These are phyloP conservation scores for Atkinsonella hypoxylon DNA, from an alignment of 2,329 filamentous ascomycete species.

Conservation along the genomic window DNA sequence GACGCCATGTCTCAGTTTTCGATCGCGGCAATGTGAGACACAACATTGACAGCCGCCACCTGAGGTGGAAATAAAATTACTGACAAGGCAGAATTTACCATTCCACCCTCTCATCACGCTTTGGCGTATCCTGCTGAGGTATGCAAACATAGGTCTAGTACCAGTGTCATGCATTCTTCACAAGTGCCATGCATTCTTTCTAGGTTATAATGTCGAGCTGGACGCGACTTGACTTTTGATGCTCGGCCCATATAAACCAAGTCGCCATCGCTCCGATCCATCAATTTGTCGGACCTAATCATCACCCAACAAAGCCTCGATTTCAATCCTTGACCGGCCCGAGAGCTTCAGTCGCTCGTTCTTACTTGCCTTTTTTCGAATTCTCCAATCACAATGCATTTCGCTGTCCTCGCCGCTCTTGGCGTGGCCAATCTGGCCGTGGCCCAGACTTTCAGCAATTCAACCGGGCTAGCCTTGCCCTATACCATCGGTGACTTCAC, in stretches of 20 bases:
- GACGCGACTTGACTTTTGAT: conserved; percentile 2
- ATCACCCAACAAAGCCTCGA: conserved; percentile 18
- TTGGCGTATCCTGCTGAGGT: not conserved
- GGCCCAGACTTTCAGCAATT: conserved; percentile 11
- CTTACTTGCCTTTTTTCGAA: conserved; percentile 13
- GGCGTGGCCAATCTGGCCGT: conserved; percentile 19
- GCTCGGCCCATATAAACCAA: conserved; percentile 17
- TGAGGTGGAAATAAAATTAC: conserved; percentile 2
- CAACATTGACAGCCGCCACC: not conserved
- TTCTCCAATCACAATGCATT: conserved; percentile 19
- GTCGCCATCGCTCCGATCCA: conserved; percentile 9
- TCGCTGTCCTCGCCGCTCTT: conserved; percentile 16
- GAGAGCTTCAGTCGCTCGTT: conserved; percentile 14
- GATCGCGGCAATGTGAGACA: not conserved
- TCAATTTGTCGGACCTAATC: conserved; percentile 8
- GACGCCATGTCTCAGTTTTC: not conserved
- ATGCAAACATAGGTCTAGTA: not conserved
- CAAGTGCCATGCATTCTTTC: not conserved
- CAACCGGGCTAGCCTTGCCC: conserved; percentile 11
- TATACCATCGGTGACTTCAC: conserved; percentile 10
- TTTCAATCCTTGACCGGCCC: conserved; percentile 16
- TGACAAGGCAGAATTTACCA: not conserved
- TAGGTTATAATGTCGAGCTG: not conserved
- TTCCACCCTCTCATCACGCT: not conserved
- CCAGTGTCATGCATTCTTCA: not conserved